A percentile compares a stretch with the other conserved stretches of the same genome.
These are phyloP conservation scores for Neurospora sp. DNA, from an alignment of 495 filamentous ascomycete species.

Conservation along the genomic window DNA sequence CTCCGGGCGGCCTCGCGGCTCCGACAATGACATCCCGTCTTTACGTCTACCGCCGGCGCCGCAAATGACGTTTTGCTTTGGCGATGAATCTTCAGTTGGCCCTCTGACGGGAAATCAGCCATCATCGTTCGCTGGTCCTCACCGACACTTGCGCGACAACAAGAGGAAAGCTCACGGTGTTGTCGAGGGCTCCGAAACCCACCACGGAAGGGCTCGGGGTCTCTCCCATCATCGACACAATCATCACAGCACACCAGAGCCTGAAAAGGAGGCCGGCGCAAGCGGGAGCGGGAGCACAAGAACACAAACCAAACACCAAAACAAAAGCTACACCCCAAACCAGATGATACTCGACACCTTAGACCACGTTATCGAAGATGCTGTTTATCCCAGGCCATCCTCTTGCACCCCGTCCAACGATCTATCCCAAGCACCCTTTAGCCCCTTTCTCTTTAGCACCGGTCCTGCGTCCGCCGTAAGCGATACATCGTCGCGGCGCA, in stretches of 20 bases:
- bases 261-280: not conserved
- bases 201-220: not conserved
- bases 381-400: constrained; percentile 1
- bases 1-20: constrained; percentile 15
- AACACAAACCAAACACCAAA: not conserved
- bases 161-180: constrained; percentile 6
- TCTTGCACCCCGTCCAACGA: constrained; percentile 14
- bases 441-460: constrained; percentile 41
- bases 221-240: not conserved
- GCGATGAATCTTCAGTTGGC: constrained; percentile 42
- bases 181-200: not conserved
- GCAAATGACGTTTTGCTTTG: constrained; percentile 48
- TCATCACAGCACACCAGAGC: not conserved
- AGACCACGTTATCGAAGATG: not conserved
- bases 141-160: constrained; percentile 26
- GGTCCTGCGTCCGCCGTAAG: constrained; percentile 36
- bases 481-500: constrained; percentile 45
- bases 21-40: constrained; percentile 17
- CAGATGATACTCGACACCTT: not conserved
- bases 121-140: constrained; percentile 11
- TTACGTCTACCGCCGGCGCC: constrained; percentile 20
- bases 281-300: not conserved
- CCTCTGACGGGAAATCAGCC: constrained; percentile 23
- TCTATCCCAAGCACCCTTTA: constrained; percentile 40
- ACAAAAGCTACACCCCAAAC: not conserved